Evolutionary conservation across 768 basidiomycete species (phyloP).

Genomic region (Botryobasidium botryosum): DNA sequence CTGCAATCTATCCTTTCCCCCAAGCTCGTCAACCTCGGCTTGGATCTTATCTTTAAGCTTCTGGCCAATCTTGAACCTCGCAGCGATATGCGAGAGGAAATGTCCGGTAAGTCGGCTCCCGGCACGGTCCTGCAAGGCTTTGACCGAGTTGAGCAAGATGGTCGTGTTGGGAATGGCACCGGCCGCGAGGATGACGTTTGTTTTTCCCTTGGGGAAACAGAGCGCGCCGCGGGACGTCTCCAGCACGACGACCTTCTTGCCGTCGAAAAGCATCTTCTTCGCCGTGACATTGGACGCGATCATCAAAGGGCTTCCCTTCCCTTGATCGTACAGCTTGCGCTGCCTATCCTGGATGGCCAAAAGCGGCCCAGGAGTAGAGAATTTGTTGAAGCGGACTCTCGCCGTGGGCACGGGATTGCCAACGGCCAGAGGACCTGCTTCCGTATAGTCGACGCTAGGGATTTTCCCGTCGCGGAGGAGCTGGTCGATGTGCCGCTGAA

Average conservation of each 20-base stretch:
- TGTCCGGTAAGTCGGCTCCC: slow-evolving; percentile 13
- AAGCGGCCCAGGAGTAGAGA: too few relatives aligned
- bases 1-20: too few relatives aligned
- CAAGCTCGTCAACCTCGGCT: too few relatives aligned
- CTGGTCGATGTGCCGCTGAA: too few relatives aligned
- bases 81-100: slow-evolving; percentile 13
- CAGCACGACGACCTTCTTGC: slow-evolving; percentile 7
- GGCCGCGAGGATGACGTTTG: slow-evolving; percentile 15
- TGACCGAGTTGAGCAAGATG: slow-evolving; percentile 13
- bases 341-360: slow-evolving; percentile 11
- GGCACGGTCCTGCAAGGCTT: slow-evolving; percentile 9
- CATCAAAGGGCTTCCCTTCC: slow-evolving; percentile 11
- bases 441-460: too few relatives aligned
- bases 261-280: slow-evolving; percentile 11
- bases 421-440: slow-evolving; percentile 11
- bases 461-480: too few relatives aligned
- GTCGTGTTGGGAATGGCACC: slow-evolving; percentile 14
- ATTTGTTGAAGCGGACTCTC: slow-evolving; percentile 12
- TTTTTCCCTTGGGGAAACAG: slow-evolving; percentile 9
- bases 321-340: slow-evolving; percentile 9
- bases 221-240: slow-evolving; percentile 13
- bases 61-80: too few relatives aligned
- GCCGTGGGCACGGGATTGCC: slow-evolving; percentile 9
- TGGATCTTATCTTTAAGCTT: too few relatives aligned
- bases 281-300: slow-evolving; percentile 12